Base-by-base conservation (phyloP, 2,329 filamentous ascomycete species). In the Phialocephala subalpina region DNA sequence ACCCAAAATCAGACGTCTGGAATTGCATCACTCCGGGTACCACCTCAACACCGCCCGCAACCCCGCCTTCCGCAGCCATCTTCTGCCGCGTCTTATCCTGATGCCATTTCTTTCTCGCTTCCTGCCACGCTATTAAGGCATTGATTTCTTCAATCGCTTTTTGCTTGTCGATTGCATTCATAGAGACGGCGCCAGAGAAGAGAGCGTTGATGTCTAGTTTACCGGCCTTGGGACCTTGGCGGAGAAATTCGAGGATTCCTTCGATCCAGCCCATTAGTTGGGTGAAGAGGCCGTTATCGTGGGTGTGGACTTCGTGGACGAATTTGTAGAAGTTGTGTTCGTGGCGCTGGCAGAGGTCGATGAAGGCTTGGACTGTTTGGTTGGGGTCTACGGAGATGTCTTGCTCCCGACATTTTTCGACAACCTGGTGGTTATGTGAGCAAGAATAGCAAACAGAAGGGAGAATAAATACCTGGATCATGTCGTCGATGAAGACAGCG, bases 311-410 rank as follows among this genome's bases (percentile, higher is more conserved):
- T 80, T 99, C 96, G 78, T 99, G 96, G 3, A 99, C 92, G 78
- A 99, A 99, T 78, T 97, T 98, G 86, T 98, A 99, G 77, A 99
- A 95, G 80, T 97, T 97, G 77, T 97, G 89, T 79, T 99, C 93
- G 78, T 99, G 96, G 52, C 96, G 89, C 71, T 93, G 91, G 78
- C 96, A 99, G 25, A 99, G 86, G 76, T 99, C 96, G 75, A 99
- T 99, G 76, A 99, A 99, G 18, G 94, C 91, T 78, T 99, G 96
- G 1, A 99, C 96, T 0, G 96, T 99, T 82, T 97, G 94, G 78
- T 99, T 99, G 4, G 96, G 96, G 77, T 99, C 96, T 1, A 95
- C 94, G 1, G 93, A 94, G 55, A 96, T 91, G 77, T 98, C 96
- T 73, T 90, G 86, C 67, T 90, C 87, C 64, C 87, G 82, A 73